Conservation (phyloP, 768 basidiomycete species). For the Podaxis sp. region DNA sequence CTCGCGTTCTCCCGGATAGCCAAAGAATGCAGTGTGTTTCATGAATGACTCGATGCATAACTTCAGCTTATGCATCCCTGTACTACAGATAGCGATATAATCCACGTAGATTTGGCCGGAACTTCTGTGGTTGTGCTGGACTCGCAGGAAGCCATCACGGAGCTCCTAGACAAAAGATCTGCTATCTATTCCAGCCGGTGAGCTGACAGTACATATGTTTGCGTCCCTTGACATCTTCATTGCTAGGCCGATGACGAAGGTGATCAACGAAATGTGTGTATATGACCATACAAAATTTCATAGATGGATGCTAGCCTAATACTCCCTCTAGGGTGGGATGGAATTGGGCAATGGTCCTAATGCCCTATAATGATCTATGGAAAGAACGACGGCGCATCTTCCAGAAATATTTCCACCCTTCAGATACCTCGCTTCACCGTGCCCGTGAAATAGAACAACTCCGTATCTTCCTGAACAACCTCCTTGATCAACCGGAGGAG, state of each 20-base stretch:
- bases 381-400: constrained; percentile 25
- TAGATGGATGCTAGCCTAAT: not conserved
- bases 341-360: constrained; percentile 19
- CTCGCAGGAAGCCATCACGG: constrained; percentile 19
- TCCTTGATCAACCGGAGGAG: constrained; percentile 23
- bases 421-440: constrained; percentile 21
- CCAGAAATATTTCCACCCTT: constrained; percentile 24
- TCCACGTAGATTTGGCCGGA: constrained; percentile 20
- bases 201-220: not conserved
- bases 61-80: not conserved
- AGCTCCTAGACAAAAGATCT: constrained; percentile 23
- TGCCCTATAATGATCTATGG: constrained; percentile 25
- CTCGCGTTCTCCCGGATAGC: constrained; percentile 40
- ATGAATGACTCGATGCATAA: not conserved
- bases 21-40: constrained; percentile 33
- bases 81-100: constrained; percentile 15
- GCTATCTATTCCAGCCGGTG: constrained; percentile 23
- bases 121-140: constrained; percentile 20
- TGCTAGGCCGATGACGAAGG: constrained; percentile 8
- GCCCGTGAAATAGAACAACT: constrained; percentile 23
- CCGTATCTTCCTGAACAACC: constrained; percentile 22
- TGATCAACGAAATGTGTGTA: constrained; percentile 16
- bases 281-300: not conserved
- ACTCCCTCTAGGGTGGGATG: constrained; percentile 22
- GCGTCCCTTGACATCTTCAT: not conserved